Percentiles rank a stretch among this genome's conserved stretches.
These are phyloP conservation scores for Eustoma russellianum DNA, from an alignment of 257 asterid genomes.

Conservation along the genomic window DNA sequence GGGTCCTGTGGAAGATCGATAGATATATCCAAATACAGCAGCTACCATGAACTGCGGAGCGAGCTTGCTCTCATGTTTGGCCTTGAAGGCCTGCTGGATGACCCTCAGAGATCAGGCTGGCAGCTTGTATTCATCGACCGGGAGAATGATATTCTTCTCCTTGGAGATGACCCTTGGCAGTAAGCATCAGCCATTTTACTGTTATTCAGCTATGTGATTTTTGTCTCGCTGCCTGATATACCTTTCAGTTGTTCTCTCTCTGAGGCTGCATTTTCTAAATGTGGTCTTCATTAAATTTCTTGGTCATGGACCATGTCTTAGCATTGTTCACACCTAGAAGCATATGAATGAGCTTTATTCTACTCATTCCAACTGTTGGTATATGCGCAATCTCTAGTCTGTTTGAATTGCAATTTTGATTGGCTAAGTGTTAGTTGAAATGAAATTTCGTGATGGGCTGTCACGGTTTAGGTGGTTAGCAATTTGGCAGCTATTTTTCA, in stretches of 20 bases:
- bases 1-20: constrained; percentile 91
- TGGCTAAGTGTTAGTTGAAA: too few relatives aligned
- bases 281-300: neutral
- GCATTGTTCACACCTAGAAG: too few relatives aligned
- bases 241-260: too few relatives aligned
- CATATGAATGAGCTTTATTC: too few relatives aligned
- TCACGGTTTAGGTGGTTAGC: too few relatives aligned
- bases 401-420: too few relatives aligned
- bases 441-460: too few relatives aligned
- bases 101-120: constrained; percentile 99
- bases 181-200: constrained; percentile 29
- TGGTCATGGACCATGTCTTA: too few relatives aligned
- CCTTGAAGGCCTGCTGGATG: constrained; percentile 89
- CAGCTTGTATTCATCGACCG: constrained; percentile 99
- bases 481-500: too few relatives aligned
- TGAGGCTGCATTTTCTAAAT: neutral
- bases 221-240: neutral
- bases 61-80: constrained; percentile 95
- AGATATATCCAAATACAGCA: constrained; percentile 88
- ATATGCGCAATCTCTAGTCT: too few relatives aligned
- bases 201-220: neutral
- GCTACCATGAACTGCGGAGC: constrained; percentile 81
- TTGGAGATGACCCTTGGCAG: constrained; percentile 99
- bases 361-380: too few relatives aligned
- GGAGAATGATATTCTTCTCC: constrained; percentile 92